Evolutionary conservation across 371 early-diverging fungal species (phyloP), one percentile per base, ranked within the genome.

Genomic region (Rhizopus sp.): DNA sequence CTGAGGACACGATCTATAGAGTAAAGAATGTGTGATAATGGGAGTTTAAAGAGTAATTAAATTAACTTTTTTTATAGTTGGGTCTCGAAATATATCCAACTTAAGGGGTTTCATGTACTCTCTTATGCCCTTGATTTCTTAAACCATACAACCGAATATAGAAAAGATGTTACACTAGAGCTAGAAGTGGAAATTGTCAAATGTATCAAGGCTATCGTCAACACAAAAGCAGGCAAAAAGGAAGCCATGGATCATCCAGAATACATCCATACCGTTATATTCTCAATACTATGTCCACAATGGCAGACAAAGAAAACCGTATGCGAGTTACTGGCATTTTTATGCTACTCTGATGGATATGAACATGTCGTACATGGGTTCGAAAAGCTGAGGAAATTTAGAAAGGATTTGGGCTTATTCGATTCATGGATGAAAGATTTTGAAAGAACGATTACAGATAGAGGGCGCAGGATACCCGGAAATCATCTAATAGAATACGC

Each of bases 271-370:
- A 78, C 84, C 9, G 73, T 91, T 23, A 80, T 84, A n/a, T 85
- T 88, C 37, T 91, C 92, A 10, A 73, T 91, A 40, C 80, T 82
- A 29, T 84, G 87, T n/a, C 87, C 87, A 0, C 85, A 85, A 56
- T 77, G 88, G 50, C 75, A 77, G 44, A 88, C 90, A 1, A 78
- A 90, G 1, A 88, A 88, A 42, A 62, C 88, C 50, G 91, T 89
- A 0, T 88, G 87, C 7, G 93, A 92, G 59, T 69, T 91, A 16
- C 68, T 93, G 33, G 87, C 90, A 1, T 90, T 88, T 55, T 65
- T 92, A 16, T 93, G 90, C 61, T 91, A 90, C 62, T 76, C 79
- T 44, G 87, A 88, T 50, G 93, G 91, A 12, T 86, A 88, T 53
- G 78, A 80, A 12, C 66, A 87, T 33, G 92, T 93, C 10, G 61